Evolutionary conservation across 2,329 filamentous ascomycete genomes (phyloP).

Genomic region (Stachybotrys chlorohalonatus): DNA sequence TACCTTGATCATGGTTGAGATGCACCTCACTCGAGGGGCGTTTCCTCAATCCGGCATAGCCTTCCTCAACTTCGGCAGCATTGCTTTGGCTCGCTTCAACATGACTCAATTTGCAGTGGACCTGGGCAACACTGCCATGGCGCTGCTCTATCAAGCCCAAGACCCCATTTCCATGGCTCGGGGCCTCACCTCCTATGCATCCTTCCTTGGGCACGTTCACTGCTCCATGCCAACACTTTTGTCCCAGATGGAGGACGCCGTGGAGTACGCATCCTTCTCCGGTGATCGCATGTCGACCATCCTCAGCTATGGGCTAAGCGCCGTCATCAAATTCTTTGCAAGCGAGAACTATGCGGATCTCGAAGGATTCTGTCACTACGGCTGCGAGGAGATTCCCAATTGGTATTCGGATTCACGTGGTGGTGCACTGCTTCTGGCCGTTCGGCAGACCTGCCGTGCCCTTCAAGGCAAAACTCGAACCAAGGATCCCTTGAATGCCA

Average conservation of each 20-base stretch:
- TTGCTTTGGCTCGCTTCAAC: constrained; percentile 61
- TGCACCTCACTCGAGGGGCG: constrained; percentile 53
- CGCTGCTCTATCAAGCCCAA: constrained; percentile 53
- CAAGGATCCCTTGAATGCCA: constrained; percentile 41
- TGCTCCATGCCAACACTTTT: constrained; percentile 50
- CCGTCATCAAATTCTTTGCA: constrained; percentile 59
- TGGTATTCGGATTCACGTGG: constrained; percentile 66
- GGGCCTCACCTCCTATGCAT: constrained; percentile 58
- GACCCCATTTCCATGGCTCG: constrained; percentile 59
- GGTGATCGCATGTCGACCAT: constrained; percentile 66
- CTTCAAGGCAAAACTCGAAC: constrained; percentile 64
- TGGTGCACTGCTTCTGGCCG: constrained; percentile 57
- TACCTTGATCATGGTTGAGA: constrained; percentile 55
- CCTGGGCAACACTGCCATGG: constrained; percentile 52
- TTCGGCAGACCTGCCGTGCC: constrained; percentile 58
- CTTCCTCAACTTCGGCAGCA: constrained; percentile 59
- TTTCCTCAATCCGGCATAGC: constrained; percentile 62
- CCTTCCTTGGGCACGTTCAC: constrained; percentile 63
- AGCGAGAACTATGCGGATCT: constrained; percentile 61
- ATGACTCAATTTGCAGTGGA: constrained; percentile 61
- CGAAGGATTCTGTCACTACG: constrained; percentile 60
- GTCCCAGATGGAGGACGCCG: constrained; percentile 51
- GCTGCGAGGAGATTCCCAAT: constrained; percentile 64
- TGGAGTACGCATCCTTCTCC: constrained; percentile 56
- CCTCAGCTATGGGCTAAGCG: constrained; percentile 59